Conservation (phyloP, 2,329 filamentous ascomycete genomes). For the Fusarium sp. region DNA sequence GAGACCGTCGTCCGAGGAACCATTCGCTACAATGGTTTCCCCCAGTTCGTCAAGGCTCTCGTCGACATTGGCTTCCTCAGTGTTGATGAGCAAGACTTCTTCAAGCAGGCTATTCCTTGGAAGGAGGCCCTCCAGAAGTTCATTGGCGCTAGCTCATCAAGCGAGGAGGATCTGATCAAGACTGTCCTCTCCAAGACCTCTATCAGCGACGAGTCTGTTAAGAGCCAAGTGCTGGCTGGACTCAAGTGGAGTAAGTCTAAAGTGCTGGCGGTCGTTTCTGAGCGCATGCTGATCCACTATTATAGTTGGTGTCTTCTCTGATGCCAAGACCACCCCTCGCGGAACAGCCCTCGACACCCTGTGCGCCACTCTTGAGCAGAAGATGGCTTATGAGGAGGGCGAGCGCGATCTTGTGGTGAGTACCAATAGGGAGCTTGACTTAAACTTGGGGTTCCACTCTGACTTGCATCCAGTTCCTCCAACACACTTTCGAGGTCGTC, state of each 20-base stretch:
- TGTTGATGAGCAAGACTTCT: conserved; percentile 63
- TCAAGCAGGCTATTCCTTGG: conserved; percentile 78
- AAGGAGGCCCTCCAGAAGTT: conserved; percentile 85
- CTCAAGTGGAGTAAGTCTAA: conserved; percentile 24
- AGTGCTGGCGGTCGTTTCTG: not conserved
- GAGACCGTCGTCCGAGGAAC: conserved; percentile 87
- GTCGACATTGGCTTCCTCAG: conserved; percentile 91
- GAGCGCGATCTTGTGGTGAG: conserved; percentile 69
- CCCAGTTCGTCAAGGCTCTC: conserved; percentile 86
- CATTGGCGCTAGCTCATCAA: conserved; percentile 72
- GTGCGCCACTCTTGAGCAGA: conserved; percentile 69
- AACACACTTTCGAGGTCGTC: conserved; percentile 69
- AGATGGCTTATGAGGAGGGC: conserved; percentile 74
- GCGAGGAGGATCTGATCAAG: conserved; percentile 74
- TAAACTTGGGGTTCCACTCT: not conserved
- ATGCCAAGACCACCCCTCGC: conserved; percentile 66
- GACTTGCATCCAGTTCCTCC: conserved; percentile 49
- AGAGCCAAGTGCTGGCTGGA: conserved; percentile 25
- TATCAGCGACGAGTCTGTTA: conserved; percentile 33
- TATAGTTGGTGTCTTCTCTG: conserved; percentile 42
- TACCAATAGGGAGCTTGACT: not conserved
- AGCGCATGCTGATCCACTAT: not conserved
- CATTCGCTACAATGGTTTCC: conserved; percentile 88
- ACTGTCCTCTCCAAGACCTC: conserved; percentile 77
- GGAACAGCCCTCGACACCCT: conserved; percentile 76